Conservation (phyloP, 306 rosid species). For the Fagus crenata region DNA sequence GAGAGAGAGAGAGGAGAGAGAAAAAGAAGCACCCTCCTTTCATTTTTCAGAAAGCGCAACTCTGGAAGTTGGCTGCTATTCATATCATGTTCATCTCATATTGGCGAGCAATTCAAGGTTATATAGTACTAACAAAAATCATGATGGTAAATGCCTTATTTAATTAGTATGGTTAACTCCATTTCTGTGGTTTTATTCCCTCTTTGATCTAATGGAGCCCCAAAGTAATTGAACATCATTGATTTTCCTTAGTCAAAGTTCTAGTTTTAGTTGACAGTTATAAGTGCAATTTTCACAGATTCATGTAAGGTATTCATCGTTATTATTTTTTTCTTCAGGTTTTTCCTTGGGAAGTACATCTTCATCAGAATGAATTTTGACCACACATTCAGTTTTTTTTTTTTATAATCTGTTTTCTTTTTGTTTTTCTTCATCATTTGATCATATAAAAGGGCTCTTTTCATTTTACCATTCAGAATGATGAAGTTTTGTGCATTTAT, state of each 20-base stretch:
- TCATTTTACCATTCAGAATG: constrained; percentile 1
- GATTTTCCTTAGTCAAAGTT: constrained; percentile 23
- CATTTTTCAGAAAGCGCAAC: not conserved
- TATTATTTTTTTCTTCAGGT: not conserved
- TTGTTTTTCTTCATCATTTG: constrained; percentile 20
- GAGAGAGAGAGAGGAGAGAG: no score
- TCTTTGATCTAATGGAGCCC: not conserved
- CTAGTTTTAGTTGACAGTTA: constrained; percentile 13
- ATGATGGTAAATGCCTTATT: not conserved
- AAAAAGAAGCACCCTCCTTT: not conserved
- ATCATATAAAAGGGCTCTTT: not conserved
- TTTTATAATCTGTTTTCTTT: constrained; percentile 3
- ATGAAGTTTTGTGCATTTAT: constrained; percentile 11
- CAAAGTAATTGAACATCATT: not conserved
- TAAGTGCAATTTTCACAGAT: not conserved
- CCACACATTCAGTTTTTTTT: not conserved
- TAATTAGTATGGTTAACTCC: not conserved
- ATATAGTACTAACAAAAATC: not conserved
- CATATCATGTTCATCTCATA: not conserved
- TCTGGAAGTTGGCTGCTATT: not conserved
- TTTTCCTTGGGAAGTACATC: constrained; percentile 10
- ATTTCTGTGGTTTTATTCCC: not conserved
- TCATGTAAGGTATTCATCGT: constrained; percentile 10
- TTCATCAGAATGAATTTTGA: not conserved
- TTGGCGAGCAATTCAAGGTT: not conserved